Conservation (phyloP, 768 basidiomycete genomes). For the Psilocybe cyanescens region DNA sequence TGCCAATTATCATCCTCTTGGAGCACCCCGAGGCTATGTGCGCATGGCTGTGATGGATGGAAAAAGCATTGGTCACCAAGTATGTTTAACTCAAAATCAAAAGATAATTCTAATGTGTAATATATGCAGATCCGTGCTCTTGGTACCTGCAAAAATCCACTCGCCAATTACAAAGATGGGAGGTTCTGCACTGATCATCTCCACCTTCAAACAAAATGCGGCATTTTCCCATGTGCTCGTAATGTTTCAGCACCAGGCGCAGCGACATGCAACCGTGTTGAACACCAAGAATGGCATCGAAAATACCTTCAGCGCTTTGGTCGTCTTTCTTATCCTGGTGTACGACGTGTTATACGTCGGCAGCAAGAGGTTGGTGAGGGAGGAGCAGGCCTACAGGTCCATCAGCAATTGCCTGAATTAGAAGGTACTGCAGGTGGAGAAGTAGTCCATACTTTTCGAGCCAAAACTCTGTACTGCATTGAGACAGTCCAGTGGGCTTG, state of each 20-base stretch:
- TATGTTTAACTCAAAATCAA: background rate
- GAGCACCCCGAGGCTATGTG: constrained; percentile 21
- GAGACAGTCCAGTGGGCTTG: constrained; percentile 29
- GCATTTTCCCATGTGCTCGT: constrained; percentile 1
- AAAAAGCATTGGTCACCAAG: constrained; percentile 27
- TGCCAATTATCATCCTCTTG: background rate
- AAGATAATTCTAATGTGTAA: background rate
- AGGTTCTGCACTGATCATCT: constrained; percentile 30
- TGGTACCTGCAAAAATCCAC: constrained; percentile 18
- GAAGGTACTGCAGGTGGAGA: background rate
- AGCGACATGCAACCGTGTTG: background rate
- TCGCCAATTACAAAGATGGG: constrained; percentile 32
- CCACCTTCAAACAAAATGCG: constrained; percentile 6
- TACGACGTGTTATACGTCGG: constrained; percentile 27
- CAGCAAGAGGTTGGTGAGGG: constrained; percentile 12
- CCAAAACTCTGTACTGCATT: constrained; percentile 16
- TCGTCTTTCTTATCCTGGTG: constrained; percentile 26
- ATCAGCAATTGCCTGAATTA: background rate
- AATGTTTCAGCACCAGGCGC: background rate
- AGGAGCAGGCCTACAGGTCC: background rate
- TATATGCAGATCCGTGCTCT: constrained; percentile 24
- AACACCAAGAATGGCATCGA: background rate
- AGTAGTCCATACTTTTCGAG: background rate
- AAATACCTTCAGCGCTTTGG: constrained; percentile 17
- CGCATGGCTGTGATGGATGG: constrained; percentile 38